phyloP scores from a whole-genome alignment of 441 rosid genomes.

The Flueggea neowawraea region DNA sequence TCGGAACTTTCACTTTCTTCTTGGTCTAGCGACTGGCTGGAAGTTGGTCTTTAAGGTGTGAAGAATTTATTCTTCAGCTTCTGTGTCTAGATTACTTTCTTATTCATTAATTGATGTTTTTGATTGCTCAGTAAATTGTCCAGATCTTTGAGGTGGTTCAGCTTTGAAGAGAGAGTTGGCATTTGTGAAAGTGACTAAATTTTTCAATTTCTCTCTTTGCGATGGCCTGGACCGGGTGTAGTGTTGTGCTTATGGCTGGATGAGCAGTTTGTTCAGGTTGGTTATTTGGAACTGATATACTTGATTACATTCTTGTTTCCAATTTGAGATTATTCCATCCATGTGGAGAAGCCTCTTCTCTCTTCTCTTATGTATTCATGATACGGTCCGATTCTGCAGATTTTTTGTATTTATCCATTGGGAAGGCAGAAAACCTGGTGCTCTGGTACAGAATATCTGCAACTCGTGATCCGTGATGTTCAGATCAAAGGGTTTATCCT shows the following conservation, averaged over 20 bases:
- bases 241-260: constrained; percentile 11
- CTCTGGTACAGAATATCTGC: too few species aligned
- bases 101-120: not conserved
- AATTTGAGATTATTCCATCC: too few species aligned
- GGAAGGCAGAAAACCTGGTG: too few species aligned
- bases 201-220: constrained; percentile 4
- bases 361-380: too few species aligned
- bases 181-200: constrained; percentile 12
- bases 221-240: constrained; percentile 12
- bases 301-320: too few species aligned
- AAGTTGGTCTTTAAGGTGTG: not conserved
- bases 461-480: too few species aligned
- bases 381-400: too few species aligned
- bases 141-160: constrained; percentile 1
- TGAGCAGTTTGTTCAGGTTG: constrained; percentile 23
- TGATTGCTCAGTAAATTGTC: not conserved
- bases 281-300: not conserved
- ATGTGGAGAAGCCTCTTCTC: too few species aligned
- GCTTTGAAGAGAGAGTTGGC: constrained; percentile 6
- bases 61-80: not conserved
- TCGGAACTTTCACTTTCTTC: constrained; percentile 50
- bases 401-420: too few species aligned
- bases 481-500: too few species aligned
- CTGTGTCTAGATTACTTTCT: not conserved
- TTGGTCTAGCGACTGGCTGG: constrained; percentile 25